Base-by-base conservation (phyloP, 2,329 filamentous ascomycete genomes). In the Cladosporium velox region DNA sequence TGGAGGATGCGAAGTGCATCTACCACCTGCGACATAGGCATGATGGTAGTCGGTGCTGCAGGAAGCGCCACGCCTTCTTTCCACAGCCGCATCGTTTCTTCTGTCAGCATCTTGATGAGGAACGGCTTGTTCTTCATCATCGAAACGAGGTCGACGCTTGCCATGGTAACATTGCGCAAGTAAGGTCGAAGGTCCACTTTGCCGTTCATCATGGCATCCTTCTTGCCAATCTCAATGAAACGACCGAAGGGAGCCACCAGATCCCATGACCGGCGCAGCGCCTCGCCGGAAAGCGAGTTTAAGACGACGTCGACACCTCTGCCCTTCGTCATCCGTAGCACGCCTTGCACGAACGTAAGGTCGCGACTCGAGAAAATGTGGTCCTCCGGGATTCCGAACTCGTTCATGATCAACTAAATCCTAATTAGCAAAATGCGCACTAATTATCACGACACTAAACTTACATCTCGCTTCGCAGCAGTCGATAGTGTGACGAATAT, bases 181-280 rank as follows among this genome's bases (percentile, higher is more conserved):
- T 72, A 73, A 3, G 52, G 38, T 1, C 67, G 32, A 66, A 73
- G 68, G 12, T 59, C 64, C 24, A 73, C 64, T 21, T 64, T 65
- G 12, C 38, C 66, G 32, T 57, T 34, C 18, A 54, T 65, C 4
- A 67, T 21, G 24, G 70, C 26, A 41, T 72, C 71, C 54, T 65
- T 57, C 62, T 71, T 72, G 32, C 72, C 71, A n/a, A 73, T 69
- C 54, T 75, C 73, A n/a, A 72, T 38, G 71, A 79, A 65, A 5
- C 61, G 68, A 7, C 77, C 77, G 44, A 73, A 74, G 0, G 70
- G 64, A 1, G 76, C 75, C 4, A 77, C 65, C 47, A 71, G 34
- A 3, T 66, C 59, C 68, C 68, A 69, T 15, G 59, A 57, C 12
- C 32, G 60, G 26, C 64, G 58, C 34, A 69, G 41, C n/a, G 57